Conservation (phyloP, 2,329 filamentous ascomycete species). For the Rugonectria rugulosa region DNA sequence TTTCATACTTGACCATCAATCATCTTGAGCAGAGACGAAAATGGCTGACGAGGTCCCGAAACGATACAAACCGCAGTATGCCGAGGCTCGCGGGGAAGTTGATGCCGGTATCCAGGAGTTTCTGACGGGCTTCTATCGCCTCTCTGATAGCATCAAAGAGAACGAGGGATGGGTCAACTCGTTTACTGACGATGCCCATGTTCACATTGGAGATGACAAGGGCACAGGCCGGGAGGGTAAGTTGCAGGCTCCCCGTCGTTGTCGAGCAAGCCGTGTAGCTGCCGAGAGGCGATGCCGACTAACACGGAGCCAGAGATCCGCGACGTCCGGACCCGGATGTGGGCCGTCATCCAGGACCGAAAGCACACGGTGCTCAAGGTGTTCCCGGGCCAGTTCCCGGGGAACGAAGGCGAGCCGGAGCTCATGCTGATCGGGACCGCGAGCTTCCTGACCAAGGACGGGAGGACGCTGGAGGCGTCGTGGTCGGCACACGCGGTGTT, state of each 20-base stretch:
- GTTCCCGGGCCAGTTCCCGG: conserved; percentile 49
- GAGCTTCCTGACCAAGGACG: conserved; percentile 39
- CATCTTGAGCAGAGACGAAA: too few relatives aligned
- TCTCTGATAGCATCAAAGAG: conserved; percentile 51
- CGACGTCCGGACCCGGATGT: conserved; percentile 52
- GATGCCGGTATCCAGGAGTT: conserved; percentile 47
- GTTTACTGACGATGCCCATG: conserved; percentile 51
- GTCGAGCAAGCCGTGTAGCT: neutral
- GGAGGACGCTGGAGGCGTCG: conserved; percentile 33
- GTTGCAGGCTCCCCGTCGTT: neutral
- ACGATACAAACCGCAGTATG: conserved; percentile 44
- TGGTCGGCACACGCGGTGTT: conserved; percentile 45
- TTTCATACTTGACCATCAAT: neutral
- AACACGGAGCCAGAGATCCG: conserved; percentile 48
- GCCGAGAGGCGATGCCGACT: conserved; percentile 1
- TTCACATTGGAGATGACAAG: conserved; percentile 51
- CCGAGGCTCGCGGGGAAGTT: conserved; percentile 39
- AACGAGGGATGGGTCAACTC: conserved; percentile 53
- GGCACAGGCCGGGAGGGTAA: conserved; percentile 48
- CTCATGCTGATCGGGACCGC: conserved; percentile 45
- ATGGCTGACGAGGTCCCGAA: conserved; percentile 32
- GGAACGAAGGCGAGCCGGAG: conserved; percentile 36
- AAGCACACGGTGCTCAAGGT: conserved; percentile 52
- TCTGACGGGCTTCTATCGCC: conserved; percentile 52
- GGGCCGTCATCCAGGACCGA: conserved; percentile 49